Conservation (phyloP, 2,329 filamentous ascomycete species). For the Leptographium galeiforme region DNA sequence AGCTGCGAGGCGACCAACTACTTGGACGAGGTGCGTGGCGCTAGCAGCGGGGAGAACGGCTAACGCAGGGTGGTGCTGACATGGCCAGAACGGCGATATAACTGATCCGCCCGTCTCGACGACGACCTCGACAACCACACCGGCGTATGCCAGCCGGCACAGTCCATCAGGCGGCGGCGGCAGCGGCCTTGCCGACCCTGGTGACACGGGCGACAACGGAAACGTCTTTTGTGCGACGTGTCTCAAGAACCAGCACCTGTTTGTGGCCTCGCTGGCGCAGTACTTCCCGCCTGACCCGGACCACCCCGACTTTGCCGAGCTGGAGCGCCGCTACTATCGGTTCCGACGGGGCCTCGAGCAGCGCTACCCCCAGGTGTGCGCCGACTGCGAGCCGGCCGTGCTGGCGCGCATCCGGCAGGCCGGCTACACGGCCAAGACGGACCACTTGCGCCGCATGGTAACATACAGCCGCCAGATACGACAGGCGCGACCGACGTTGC, state of each 20-base stretch:
- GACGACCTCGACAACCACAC: constrained; percentile 30
- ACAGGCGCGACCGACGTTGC: constrained; percentile 21
- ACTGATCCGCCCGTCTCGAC: constrained; percentile 65
- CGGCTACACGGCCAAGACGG: constrained; percentile 72
- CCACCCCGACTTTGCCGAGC: constrained; percentile 55
- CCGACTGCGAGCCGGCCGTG: constrained; percentile 62
- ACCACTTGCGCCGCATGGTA: constrained; percentile 63
- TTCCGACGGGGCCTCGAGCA: constrained; percentile 64
- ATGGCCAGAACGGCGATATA: constrained; percentile 64
- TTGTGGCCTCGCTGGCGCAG: constrained; percentile 61
- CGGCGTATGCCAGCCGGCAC: constrained; percentile 34
- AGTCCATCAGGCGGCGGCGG: constrained; percentile 13
- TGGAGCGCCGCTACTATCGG: constrained; percentile 53
- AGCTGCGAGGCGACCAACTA: constrained; percentile 80
- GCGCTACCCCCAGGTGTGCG: constrained; percentile 81
- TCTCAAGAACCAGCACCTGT: constrained; percentile 76
- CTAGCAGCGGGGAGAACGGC: background rate
- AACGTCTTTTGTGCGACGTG: constrained; percentile 60
- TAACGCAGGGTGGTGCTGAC: background rate
- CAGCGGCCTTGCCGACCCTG: background rate
- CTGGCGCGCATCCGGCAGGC: constrained; percentile 55
- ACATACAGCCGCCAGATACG: constrained; percentile 43
- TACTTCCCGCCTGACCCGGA: constrained; percentile 56
- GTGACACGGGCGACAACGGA: background rate
- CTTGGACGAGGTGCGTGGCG: constrained; percentile 60